Conservation (phyloP, 306 rosid species). For the Trifolium fragiferum region DNA sequence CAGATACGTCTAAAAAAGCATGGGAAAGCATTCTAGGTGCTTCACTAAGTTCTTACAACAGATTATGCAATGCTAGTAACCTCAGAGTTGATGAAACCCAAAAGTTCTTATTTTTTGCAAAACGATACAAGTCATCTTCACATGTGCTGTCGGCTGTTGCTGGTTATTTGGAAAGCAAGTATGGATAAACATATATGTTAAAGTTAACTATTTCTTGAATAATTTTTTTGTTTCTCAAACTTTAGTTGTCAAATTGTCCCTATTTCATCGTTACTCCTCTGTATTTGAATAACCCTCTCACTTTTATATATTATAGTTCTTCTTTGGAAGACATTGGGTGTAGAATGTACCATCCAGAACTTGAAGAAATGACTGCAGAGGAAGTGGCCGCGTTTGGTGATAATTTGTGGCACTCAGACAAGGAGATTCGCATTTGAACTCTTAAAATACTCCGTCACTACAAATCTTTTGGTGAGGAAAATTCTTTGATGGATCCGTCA, state of each 20-base stretch:
- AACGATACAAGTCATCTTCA: constrained; percentile 64
- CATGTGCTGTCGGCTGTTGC: constrained; percentile 80
- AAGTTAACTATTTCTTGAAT: constrained; percentile 20
- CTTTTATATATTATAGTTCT: constrained; percentile 51
- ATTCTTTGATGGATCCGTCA: no score
- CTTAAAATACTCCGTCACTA: no score
- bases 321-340: constrained; percentile 47
- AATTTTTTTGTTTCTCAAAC: constrained; percentile 13
- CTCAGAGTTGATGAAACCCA: constrained; percentile 50
- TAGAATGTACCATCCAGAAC: constrained; percentile 56
- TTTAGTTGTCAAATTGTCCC: constrained; percentile 7
- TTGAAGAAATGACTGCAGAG: constrained; percentile 48
- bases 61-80: constrained; percentile 42
- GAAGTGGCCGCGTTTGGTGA: constrained; percentile 63
- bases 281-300: constrained; percentile 34
- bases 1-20: constrained; percentile 50
- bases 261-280: constrained; percentile 1
- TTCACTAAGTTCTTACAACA: constrained; percentile 60
- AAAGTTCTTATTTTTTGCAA: constrained; percentile 64
- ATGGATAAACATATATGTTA: constrained; percentile 60
- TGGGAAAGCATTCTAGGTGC: constrained; percentile 81
- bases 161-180: constrained; percentile 66
- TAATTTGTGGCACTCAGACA: no score
- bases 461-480: no score
- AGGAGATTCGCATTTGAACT: no score